Evolutionary conservation across 164 flowering plant genomes (phyloP).

Genomic region (Aristolochia contorta): DNA sequence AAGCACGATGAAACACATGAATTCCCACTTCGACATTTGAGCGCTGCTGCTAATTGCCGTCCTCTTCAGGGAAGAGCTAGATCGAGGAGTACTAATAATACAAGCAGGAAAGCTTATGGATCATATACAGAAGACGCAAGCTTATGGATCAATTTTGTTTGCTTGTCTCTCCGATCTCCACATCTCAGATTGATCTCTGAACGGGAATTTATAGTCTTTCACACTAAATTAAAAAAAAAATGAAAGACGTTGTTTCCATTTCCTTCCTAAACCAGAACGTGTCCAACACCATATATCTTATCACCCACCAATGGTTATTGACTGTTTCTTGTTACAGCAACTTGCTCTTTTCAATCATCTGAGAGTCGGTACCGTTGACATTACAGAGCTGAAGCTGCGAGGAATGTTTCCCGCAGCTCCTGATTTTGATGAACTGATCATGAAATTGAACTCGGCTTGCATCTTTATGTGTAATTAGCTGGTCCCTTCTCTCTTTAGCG

Average conservation of each 20-base stretch:
- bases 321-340: too few relatives aligned
- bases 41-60: not conserved
- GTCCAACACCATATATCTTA: not conserved
- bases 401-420: too few relatives aligned
- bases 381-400: too few relatives aligned
- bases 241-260: not conserved
- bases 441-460: too few relatives aligned
- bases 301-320: too few relatives aligned
- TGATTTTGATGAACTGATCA: too few relatives aligned
- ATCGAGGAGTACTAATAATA: too few relatives aligned
- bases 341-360: too few relatives aligned
- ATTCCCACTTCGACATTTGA: conserved; percentile 1
- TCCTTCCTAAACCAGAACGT: not conserved
- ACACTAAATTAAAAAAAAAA: not conserved
- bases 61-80: not conserved
- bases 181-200: not conserved
- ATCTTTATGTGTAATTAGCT: too few relatives aligned
- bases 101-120: too few relatives aligned
- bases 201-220: not conserved
- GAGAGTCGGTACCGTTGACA: too few relatives aligned
- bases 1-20: not conserved
- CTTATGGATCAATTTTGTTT: not conserved
- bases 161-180: not conserved
- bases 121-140: not conserved
- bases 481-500: too few relatives aligned